Percentiles rank a stretch among this genome's conserved stretches.
Conservation (phyloP, 352 stramenopile genomes). For the Sclerospora graminicola region DNA sequence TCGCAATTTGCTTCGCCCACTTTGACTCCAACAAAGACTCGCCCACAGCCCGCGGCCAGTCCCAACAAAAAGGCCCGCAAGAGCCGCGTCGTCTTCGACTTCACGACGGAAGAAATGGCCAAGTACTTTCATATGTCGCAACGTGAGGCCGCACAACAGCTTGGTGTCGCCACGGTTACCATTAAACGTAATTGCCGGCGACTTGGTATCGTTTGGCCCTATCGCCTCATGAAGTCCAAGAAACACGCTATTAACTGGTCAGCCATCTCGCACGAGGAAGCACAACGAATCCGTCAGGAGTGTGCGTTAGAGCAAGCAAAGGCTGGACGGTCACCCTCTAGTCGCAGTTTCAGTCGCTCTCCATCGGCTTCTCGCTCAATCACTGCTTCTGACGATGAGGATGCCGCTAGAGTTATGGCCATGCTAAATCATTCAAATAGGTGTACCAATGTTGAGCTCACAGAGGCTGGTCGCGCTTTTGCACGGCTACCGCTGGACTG, state of each 20-base stretch:
- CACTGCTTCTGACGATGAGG: slow-evolving; percentile 11
- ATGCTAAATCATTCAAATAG: too few relatives aligned
- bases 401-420: slow-evolving; percentile 17
- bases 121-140: slow-evolving; percentile 54
- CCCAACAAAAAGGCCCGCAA: slow-evolving; percentile 26
- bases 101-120: slow-evolving; percentile 39
- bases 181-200: slow-evolving; percentile 53
- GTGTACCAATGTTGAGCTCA: slow-evolving; percentile 12
- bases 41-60: slow-evolving; percentile 6
- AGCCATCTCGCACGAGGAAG: slow-evolving; percentile 28
- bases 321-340: slow-evolving; percentile 17
- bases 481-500: slow-evolving; percentile 31
- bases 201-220: slow-evolving; percentile 47
- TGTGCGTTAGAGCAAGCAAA: slow-evolving; percentile 22
- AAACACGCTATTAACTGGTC: slow-evolving; percentile 27
- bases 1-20: slow-evolving; percentile 11
- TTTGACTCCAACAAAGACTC: slow-evolving; percentile 5
- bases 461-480: slow-evolving; percentile 29
- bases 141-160: slow-evolving; percentile 35
- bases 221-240: slow-evolving; percentile 43
- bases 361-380: slow-evolving; percentile 5
- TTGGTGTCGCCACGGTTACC: slow-evolving; percentile 48
- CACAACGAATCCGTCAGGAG: slow-evolving; percentile 24
- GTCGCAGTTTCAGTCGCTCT: slow-evolving; percentile 8
- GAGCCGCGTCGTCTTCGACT: slow-evolving; percentile 45